Evolutionary conservation across 805 yeast genomes (phyloP).

Genomic region (Naumovozyma baii): DNA sequence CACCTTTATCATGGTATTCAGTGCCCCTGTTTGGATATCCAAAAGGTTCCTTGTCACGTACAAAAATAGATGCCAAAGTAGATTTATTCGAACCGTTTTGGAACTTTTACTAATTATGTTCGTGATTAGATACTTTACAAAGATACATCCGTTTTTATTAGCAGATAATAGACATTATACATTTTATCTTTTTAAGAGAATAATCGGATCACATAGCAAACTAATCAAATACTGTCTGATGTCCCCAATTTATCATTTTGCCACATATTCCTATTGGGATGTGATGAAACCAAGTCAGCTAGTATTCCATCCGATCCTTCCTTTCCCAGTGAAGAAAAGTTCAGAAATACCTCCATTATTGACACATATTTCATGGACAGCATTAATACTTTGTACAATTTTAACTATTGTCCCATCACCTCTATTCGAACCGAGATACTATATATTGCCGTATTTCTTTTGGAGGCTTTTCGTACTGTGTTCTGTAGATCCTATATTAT

Average conservation of each 20-base stretch:
- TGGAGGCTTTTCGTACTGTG: slow-evolving; percentile 52
- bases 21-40: slow-evolving; percentile 67
- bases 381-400: slow-evolving; percentile 42
- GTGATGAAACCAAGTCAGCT: slow-evolving; percentile 30
- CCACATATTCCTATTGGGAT: slow-evolving; percentile 31
- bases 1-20: slow-evolving; percentile 51
- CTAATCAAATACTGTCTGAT: slow-evolving; percentile 40
- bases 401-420: slow-evolving; percentile 81
- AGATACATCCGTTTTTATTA: slow-evolving; percentile 79
- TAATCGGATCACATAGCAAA: slow-evolving; percentile 39
- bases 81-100: slow-evolving; percentile 23
- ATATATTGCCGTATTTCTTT: slow-evolving; percentile 66
- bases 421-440: slow-evolving; percentile 87
- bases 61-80: slow-evolving; percentile 19
- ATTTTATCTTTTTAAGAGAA: slow-evolving; percentile 68
- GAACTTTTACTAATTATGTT: slow-evolving; percentile 34
- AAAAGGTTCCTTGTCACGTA: slow-evolving; percentile 34
- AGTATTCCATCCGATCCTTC: slow-evolving; percentile 29
- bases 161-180: slow-evolving; percentile 94
- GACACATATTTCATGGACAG: slow-evolving; percentile 40
- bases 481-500: slow-evolving; percentile 30
- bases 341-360: slow-evolving; percentile 33
- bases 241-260: slow-evolving; percentile 65
- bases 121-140: slow-evolving; percentile 50
- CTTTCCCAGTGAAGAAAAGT: slow-evolving; percentile 30